Evolutionary conservation across 2,329 filamentous ascomycete genomes (phyloP).

Genomic region (Venturia carpophila): DNA sequence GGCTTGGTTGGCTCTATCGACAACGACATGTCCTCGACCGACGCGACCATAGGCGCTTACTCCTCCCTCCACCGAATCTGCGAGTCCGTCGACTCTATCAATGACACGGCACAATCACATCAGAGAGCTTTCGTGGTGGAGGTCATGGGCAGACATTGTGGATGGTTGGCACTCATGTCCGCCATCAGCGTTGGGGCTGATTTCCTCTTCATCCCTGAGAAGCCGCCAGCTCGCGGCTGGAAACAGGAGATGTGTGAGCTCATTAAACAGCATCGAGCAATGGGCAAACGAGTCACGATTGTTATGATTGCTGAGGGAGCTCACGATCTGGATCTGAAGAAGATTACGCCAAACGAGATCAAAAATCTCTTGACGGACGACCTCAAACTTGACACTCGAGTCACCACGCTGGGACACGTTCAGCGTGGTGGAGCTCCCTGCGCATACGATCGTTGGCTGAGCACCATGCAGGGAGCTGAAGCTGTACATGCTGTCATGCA

Average conservation of each 20-base stretch:
- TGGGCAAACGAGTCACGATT: slow-evolving; percentile 95
- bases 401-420: slow-evolving; percentile 94
- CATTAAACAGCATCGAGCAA: slow-evolving; percentile 70
- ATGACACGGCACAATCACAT: slow-evolving; percentile 89
- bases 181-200: slow-evolving; percentile 92
- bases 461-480: slow-evolving; percentile 88
- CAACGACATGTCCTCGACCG: slow-evolving; percentile 94
- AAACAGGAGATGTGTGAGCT: slow-evolving; percentile 77
- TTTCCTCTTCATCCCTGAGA: slow-evolving; percentile 95
- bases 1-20: slow-evolving; percentile 95
- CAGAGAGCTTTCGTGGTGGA: slow-evolving; percentile 95
- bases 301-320: slow-evolving; percentile 97
- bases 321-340: slow-evolving; percentile 72
- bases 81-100: slow-evolving; percentile 92
- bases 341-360: slow-evolving; percentile 72
- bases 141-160: slow-evolving; percentile 97
- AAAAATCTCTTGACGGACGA: slow-evolving; percentile 80
- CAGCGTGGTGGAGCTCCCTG: slow-evolving; percentile 89
- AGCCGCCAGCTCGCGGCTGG: slow-evolving; percentile 82
- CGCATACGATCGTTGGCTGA: slow-evolving; percentile 88
- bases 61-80: slow-evolving; percentile 89
- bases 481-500: slow-evolving; percentile 88
- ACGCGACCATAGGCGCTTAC: slow-evolving; percentile 95
- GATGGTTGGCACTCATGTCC: slow-evolving; percentile 94
- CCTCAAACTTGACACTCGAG: slow-evolving; percentile 79